These are phyloP conservation scores for Hordeum vulgare DNA, from an alignment of 176 grass and related monocot genomes.

Conservation along the genomic window DNA sequence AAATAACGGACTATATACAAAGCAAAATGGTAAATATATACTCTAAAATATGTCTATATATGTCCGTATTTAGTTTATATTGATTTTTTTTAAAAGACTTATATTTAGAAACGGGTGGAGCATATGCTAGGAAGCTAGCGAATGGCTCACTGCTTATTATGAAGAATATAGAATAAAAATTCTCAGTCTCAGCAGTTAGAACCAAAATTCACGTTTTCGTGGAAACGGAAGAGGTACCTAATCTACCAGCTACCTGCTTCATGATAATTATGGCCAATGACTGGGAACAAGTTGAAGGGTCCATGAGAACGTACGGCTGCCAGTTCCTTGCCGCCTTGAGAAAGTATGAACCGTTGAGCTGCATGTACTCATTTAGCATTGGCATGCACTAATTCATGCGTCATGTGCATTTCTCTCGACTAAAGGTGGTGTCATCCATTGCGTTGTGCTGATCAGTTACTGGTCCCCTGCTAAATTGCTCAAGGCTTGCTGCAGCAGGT, in stretches of 20 bases:
- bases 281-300: background rate
- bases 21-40: no score
- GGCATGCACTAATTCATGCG: background rate
- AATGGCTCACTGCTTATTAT: background rate
- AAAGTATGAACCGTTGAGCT: background rate
- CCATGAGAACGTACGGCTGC: background rate
- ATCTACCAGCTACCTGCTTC: background rate
- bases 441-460: background rate
- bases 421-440: background rate
- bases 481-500: conserved; percentile 57
- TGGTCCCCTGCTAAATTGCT: background rate
- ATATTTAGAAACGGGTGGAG: no score
- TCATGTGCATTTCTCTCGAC: background rate
- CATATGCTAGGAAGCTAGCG: no score
- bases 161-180: background rate
- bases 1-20: no score
- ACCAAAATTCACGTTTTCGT: background rate
- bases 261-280: background rate
- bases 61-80: no score
- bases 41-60: no score
- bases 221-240: background rate
- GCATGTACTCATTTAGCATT: background rate
- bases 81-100: no score
- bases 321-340: background rate
- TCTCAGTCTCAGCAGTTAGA: background rate